Percentiles rank a stretch among this genome's conserved stretches.
phyloP scores from a whole-genome alignment of 305 asterid genomes.

The Fraxinus sp. region DNA sequence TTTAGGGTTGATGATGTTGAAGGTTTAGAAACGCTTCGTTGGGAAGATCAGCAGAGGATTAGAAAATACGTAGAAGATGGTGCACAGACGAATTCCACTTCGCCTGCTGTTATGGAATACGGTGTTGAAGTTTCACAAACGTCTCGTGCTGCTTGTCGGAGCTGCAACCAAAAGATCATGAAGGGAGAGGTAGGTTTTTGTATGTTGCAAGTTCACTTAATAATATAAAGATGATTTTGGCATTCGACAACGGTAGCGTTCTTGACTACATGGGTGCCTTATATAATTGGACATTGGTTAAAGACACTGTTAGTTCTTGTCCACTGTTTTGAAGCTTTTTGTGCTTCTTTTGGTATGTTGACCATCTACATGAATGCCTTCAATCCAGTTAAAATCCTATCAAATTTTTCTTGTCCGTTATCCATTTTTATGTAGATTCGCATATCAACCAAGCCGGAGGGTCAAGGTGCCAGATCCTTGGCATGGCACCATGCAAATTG shows the following conservation, averaged over 20 bases:
- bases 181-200: conserved; percentile 69
- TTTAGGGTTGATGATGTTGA: conserved; percentile 81
- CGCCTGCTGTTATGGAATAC: conserved; percentile 42
- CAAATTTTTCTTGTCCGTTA: conserved; percentile 20
- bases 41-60: conserved; percentile 93
- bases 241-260: background rate
- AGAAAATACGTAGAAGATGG: conserved; percentile 60
- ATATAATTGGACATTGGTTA: background rate
- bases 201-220: conserved; percentile 11
- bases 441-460: conserved; percentile 78
- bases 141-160: conserved; percentile 85
- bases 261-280: conserved; percentile 8
- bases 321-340: background rate
- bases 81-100: conserved; percentile 34
- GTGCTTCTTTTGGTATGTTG: background rate
- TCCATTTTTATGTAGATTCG: conserved; percentile 53
- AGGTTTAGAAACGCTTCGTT: conserved; percentile 81
- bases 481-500: conserved; percentile 93
- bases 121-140: conserved; percentile 66
- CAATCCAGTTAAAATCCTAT: conserved; percentile 8
- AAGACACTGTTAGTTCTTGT: conserved; percentile 5
- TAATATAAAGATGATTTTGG: conserved; percentile 6
- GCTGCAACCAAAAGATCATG: conserved; percentile 63
- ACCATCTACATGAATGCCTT: conserved; percentile 2
- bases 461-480: conserved; percentile 66